A percentile compares a stretch with the other conserved stretches of the same genome.
Conservation (phyloP, 768 basidiomycete genomes). For the Austroboletus eburneus region DNA sequence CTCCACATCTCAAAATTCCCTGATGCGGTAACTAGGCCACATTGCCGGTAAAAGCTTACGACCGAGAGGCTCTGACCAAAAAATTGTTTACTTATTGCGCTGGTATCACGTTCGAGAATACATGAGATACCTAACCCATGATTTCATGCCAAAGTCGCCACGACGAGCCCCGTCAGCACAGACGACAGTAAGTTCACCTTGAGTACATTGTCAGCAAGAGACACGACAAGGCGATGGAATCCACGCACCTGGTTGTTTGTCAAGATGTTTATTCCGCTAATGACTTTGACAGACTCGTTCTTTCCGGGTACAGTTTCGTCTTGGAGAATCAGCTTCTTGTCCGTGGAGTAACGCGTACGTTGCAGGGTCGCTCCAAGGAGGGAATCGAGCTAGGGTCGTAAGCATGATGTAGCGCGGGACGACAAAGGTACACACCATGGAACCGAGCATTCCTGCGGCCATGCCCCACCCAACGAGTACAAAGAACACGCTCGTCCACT, state of each 20-base stretch:
- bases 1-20: slow-evolving; percentile 11
- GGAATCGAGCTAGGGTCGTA: slow-evolving; percentile 62
- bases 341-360: slow-evolving; percentile 64
- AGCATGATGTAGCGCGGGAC: background rate
- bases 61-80: too few species aligned
- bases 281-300: slow-evolving; percentile 49
- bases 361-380: slow-evolving; percentile 87
- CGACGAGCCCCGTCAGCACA: slow-evolving; percentile 32
- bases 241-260: slow-evolving; percentile 76
- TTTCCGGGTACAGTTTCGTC: slow-evolving; percentile 38
- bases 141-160: slow-evolving; percentile 33
- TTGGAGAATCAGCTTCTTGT: slow-evolving; percentile 59
- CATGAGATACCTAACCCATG: background rate
- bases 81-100: background rate
- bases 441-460: slow-evolving; percentile 71
- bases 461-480: slow-evolving; percentile 57
- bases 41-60: too few species aligned
- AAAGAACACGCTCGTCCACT: slow-evolving; percentile 36
- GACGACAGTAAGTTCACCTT: slow-evolving; percentile 47
- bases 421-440: slow-evolving; percentile 48
- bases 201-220: slow-evolving; percentile 1
- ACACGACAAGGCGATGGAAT: background rate
- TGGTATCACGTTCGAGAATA: background rate
- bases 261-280: slow-evolving; percentile 63
- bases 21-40: slow-evolving; percentile 21